Evolutionary conservation across 2,329 filamentous ascomycete genomes (phyloP), one percentile per base, ranked within the genome.

Genomic region (Dactylonectria estremocensis): DNA sequence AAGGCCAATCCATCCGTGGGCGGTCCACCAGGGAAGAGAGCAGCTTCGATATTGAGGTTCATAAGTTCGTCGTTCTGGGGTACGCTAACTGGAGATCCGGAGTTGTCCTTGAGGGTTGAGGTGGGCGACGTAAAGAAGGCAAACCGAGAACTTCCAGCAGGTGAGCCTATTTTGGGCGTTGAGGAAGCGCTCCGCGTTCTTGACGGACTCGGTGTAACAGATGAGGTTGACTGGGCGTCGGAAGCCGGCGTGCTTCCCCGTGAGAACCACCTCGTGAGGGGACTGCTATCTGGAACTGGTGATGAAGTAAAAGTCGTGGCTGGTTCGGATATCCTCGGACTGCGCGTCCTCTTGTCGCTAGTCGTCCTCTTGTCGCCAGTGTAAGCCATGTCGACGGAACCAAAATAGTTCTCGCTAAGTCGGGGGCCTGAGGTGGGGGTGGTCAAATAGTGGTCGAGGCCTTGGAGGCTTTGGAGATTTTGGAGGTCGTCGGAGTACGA

Each of bases 1-100:
- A 90, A 89, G 1, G 85, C 75, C 46, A 89, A 86, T 43, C 82
- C 78, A 13, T 85, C 82, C 0, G 74, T 71, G 1, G 86, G 81
- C 0, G 80, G 73, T 2, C 81, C 80, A 1, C 78, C 69, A 0
- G 88, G 87, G 67, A 87, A 90, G 13, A 91, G 83, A 0, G 86
- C 85, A 1, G 84, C 77, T 35, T 87, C 84, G 45, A 91, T 83
- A 73, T 91, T 84, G 55, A 91, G 80, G 56, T 83, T 84, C 71
- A 86, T 83, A 6, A 90, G 82, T 65, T 90, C 87, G 67, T 91
- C 88, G 61, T 86, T 80, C 24, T 76, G 79, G 14, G 73, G 77
- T 37, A 72, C 69, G 10, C 76, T n/a, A 22, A 73, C 63, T 22
- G 76, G 66, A 35, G 72, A 66, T 10, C 69, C 70, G 22, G 72